These are phyloP conservation scores for Passalora sequoiae DNA, from an alignment of 2,329 filamentous ascomycete species.

Conservation along the genomic window DNA sequence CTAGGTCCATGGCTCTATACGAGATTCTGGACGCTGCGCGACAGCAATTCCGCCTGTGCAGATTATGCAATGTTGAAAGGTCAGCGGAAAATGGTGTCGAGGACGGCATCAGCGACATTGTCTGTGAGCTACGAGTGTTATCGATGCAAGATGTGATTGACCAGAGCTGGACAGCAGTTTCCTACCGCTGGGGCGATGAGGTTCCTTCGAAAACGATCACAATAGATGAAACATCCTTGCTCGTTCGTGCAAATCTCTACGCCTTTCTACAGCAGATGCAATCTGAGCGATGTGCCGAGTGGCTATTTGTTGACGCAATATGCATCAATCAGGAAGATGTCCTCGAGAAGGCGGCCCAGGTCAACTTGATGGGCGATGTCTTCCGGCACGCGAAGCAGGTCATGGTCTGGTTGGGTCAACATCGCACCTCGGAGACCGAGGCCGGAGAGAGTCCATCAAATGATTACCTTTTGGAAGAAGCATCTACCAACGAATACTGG, in stretches of 20 bases:
- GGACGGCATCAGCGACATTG: too few species aligned
- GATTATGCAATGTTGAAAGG: too few species aligned
- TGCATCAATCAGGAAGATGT: conserved; percentile 17
- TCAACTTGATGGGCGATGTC: conserved; percentile 12
- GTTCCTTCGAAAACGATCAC: not conserved
- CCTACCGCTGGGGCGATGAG: not conserved
- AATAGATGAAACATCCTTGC: not conserved
- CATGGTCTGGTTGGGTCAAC: conserved; percentile 14
- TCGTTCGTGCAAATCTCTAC: not conserved
- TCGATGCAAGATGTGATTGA: too few species aligned
- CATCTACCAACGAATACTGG: conserved; percentile 5
- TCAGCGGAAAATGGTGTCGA: too few species aligned
- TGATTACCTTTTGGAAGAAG: not conserved
- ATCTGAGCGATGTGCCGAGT: not conserved
- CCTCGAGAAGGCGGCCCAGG: conserved; percentile 11
- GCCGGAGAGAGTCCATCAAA: not conserved
- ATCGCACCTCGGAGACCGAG: not conserved
- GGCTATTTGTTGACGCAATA: conserved; percentile 17
- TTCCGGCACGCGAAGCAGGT: conserved; percentile 13
- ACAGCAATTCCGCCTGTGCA: too few species aligned
- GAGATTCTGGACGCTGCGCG: too few species aligned
- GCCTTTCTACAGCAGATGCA: not conserved
- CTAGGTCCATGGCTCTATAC: too few species aligned
- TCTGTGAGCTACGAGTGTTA: too few species aligned
- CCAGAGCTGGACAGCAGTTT: too few species aligned